A percentile compares a stretch with the other conserved stretches of the same genome.
Evolutionary conservation across 768 basidiomycete genomes (phyloP).

Genomic region (Russula griseocarnosa): DNA sequence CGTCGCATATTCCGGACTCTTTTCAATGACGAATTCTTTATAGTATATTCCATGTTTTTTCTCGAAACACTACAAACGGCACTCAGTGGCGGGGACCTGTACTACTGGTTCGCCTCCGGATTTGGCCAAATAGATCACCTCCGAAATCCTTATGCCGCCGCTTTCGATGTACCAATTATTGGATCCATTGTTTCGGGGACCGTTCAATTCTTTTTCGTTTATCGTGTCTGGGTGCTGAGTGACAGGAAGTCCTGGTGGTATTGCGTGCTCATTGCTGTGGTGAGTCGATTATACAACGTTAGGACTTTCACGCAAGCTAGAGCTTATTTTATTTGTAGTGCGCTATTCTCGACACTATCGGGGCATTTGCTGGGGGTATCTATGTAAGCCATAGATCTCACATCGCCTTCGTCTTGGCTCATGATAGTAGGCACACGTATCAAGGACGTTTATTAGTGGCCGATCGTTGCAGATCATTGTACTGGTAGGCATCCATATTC

Average conservation of each 20-base stretch:
- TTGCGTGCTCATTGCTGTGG: slow-evolving; percentile 7
- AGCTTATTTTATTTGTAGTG: not conserved
- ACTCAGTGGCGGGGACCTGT: slow-evolving; percentile 10
- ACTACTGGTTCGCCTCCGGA: slow-evolving; percentile 12
- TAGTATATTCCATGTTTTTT: slow-evolving; percentile 13
- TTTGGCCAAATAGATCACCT: slow-evolving; percentile 24
- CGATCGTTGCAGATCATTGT: not conserved
- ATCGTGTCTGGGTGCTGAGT: slow-evolving; percentile 21
- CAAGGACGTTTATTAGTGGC: not conserved
- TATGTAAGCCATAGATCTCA: not conserved
- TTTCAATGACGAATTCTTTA: not conserved
- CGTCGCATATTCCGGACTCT: not conserved
- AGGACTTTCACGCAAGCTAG: too few species aligned
- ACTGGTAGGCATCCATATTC: not conserved
- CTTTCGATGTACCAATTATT: slow-evolving; percentile 11
- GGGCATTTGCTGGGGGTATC: slow-evolving; percentile 8
- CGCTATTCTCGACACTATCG: not conserved
- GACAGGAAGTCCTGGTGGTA: not conserved
- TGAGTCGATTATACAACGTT: not conserved
- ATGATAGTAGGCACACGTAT: not conserved
- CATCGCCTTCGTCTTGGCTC: not conserved
- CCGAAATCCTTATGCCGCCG: not conserved
- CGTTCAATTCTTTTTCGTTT: slow-evolving; percentile 22
- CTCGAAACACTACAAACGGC: slow-evolving; percentile 14
- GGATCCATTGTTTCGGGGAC: slow-evolving; percentile 3